Evolutionary conservation across 257 asterid genomes (phyloP).

Genomic region (Leonotis leonurus): DNA sequence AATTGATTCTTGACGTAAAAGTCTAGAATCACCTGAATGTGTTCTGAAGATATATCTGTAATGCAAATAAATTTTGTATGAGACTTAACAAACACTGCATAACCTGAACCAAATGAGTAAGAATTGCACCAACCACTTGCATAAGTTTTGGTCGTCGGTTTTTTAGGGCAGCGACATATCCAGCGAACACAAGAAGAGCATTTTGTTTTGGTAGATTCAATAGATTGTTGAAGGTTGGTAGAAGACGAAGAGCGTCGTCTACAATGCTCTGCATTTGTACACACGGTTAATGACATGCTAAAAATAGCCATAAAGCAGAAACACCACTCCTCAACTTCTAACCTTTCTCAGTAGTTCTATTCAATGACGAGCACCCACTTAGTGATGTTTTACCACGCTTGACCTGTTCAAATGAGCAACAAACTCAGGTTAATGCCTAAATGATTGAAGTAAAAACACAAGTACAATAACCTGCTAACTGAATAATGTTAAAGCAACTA

Average conservation of each 20-base stretch:
- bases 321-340: conserved; percentile 18
- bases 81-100: neutral
- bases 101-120: neutral
- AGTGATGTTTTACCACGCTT: conserved; percentile 23
- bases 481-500: too few relatives aligned
- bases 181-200: conserved; percentile 28
- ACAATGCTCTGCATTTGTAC: conserved; percentile 30
- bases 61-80: neutral
- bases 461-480: neutral
- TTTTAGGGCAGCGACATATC: conserved; percentile 30
- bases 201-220: conserved; percentile 22
- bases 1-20: conserved; percentile 27
- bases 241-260: conserved; percentile 22
- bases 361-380: conserved; percentile 21
- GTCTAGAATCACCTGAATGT: conserved; percentile 24
- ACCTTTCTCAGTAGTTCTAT: conserved; percentile 36
- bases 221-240: conserved; percentile 22
- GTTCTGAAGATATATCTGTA: conserved; percentile 37
- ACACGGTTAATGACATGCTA: conserved; percentile 28
- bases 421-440: neutral
- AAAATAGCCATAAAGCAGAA: conserved; percentile 30
- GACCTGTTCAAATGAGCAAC: conserved; percentile 32
- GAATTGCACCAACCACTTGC: conserved; percentile 41
- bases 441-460: neutral
- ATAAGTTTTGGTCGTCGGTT: conserved; percentile 18